Percentiles rank a stretch among this genome's conserved stretches.
Conservation (phyloP, 148 eudicot genomes). For the Polygonum maritimum region DNA sequence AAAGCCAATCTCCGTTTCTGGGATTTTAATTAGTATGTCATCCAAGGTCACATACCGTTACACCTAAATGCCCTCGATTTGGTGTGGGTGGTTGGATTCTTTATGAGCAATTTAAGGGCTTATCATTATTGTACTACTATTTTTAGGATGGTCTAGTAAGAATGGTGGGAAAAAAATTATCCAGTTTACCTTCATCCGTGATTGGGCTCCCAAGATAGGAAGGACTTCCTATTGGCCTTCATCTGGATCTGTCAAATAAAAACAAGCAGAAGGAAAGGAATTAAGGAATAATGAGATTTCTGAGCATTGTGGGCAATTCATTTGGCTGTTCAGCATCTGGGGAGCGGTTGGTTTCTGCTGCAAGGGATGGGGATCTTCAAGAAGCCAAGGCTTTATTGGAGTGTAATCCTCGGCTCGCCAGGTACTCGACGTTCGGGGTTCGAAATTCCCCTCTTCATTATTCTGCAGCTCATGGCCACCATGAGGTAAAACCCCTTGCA, state of each 20-base stretch:
- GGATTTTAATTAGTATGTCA: background rate
- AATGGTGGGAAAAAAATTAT: background rate
- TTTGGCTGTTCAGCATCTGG: constrained; percentile 95
- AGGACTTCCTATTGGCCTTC: background rate
- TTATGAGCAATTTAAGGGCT: constrained; percentile 2
- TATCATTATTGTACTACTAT: background rate
- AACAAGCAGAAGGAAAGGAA: background rate
- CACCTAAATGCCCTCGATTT: background rate
- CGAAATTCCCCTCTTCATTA: constrained; percentile 91
- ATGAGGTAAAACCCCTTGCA: constrained; percentile 51
- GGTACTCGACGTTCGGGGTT: constrained; percentile 84
- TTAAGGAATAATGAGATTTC: constrained; percentile 36
- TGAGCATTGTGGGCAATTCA: constrained; percentile 84
- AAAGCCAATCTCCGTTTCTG: background rate
- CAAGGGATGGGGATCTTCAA: constrained; percentile 92
- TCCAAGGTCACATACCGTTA: background rate
- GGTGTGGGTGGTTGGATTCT: background rate
- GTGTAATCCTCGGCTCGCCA: constrained; percentile 76
- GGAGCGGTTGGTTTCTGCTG: constrained; percentile 86
- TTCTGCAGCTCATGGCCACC: constrained; percentile 97
- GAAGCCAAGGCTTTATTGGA: constrained; percentile 90
- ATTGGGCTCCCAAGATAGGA: background rate
- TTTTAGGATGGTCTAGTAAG: background rate
- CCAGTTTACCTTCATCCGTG: background rate
- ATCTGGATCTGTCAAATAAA: background rate